phyloP scores from a whole-genome alignment of 2,329 filamentous ascomycete genomes.

The Dothiorella sarmentorum region DNA sequence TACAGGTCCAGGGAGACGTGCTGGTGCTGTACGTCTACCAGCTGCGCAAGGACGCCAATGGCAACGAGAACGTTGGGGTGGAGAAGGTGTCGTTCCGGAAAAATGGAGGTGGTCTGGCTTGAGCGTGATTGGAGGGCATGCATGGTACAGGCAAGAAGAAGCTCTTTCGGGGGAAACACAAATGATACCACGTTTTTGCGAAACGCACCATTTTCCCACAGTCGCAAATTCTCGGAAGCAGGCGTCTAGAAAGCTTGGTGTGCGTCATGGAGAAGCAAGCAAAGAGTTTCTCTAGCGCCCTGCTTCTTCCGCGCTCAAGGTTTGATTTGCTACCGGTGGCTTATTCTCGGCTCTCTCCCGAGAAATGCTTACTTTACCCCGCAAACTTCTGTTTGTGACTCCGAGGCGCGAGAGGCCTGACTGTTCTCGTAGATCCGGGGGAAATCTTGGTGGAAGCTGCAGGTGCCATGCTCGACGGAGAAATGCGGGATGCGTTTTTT shows the following conservation, averaged over 20 bases:
- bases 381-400: not conserved
- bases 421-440: not conserved
- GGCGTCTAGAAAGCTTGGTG: no score
- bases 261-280: not conserved
- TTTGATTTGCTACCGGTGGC: constrained; percentile 2
- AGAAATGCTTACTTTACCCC: not conserved
- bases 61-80: constrained; percentile 52
- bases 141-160: no score
- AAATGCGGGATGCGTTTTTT: not conserved
- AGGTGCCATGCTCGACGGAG: not conserved
- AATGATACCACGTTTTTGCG: constrained; percentile 15
- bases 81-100: constrained; percentile 57
- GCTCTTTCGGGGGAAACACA: not conserved
- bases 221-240: no score
- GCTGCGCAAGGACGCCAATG: constrained; percentile 51
- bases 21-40: constrained; percentile 91
- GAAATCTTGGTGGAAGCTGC: not conserved
- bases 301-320: not conserved
- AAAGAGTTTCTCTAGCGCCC: constrained; percentile 1
- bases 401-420: not conserved
- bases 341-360: not conserved
- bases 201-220: no score
- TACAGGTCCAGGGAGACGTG: constrained; percentile 89
- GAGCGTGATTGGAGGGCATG: not conserved
- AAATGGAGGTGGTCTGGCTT: constrained; percentile 41